phyloP scores from a whole-genome alignment of 1,284 basidiomycete genomes.

The Papiliotrema fonsecae region DNA sequence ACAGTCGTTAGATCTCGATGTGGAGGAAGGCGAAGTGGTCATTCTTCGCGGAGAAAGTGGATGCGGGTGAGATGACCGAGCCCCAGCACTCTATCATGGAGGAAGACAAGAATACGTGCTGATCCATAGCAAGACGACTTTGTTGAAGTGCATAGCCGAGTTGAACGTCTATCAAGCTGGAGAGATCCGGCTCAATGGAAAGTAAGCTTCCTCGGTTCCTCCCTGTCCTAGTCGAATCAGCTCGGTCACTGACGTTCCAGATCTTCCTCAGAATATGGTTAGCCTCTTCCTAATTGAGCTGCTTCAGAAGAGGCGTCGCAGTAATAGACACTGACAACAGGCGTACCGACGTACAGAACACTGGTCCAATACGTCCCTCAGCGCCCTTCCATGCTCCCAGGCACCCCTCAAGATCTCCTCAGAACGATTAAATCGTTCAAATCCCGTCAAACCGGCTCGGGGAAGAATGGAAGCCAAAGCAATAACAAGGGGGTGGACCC shows the following conservation, averaged over 20 bases:
- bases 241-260: not conserved
- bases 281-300: too few species aligned
- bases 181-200: conserved; percentile 60
- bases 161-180: conserved; percentile 64
- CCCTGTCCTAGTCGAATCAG: too few species aligned
- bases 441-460: conserved; percentile 49
- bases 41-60: conserved; percentile 71
- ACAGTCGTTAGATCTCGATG: conserved; percentile 56
- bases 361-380: conserved; percentile 78
- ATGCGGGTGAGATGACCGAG: conserved; percentile 51
- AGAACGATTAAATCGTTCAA: conserved; percentile 56
- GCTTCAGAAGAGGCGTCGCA: too few species aligned
- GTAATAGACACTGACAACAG: conserved; percentile 52
- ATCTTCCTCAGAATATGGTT: not conserved
- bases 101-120: not conserved
- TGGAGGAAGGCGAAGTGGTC: conserved; percentile 66
- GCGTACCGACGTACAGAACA: conserved; percentile 69
- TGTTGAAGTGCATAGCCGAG: conserved; percentile 76
- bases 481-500: conserved; percentile 42
- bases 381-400: conserved; percentile 72
- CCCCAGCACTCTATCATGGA: not conserved
- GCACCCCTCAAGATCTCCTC: conserved; percentile 69
- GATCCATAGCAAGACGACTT: conserved; percentile 62
- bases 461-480: not conserved
- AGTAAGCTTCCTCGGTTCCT: conserved; percentile 50